Conservation (phyloP, 495 filamentous ascomycete genomes). For the Penicillium waksmanii region DNA sequence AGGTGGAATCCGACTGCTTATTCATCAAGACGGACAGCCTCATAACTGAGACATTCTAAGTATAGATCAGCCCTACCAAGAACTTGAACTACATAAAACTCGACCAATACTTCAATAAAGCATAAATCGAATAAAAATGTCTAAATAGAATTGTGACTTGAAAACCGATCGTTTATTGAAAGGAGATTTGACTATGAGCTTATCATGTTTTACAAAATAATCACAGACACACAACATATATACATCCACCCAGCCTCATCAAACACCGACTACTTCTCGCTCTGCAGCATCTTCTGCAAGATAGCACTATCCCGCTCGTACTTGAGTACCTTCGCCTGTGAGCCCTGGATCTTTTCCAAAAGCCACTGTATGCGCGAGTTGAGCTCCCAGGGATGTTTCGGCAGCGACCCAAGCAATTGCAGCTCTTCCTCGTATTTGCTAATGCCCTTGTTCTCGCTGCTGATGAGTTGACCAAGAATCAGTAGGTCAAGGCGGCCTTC, state of each 20-base stretch:
- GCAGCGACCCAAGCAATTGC: constrained; percentile 61
- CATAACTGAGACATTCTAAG: background rate
- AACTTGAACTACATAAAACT: background rate
- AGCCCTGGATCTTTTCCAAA: constrained; percentile 66
- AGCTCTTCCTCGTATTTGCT: constrained; percentile 83
- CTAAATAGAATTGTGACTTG: too few relatives aligned
- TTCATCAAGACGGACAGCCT: background rate
- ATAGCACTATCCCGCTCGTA: constrained; percentile 72
- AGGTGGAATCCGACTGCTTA: constrained; percentile 8
- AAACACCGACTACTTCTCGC: constrained; percentile 27
- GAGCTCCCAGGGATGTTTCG: constrained; percentile 65
- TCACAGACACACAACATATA: background rate
- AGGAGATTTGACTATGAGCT: too few relatives aligned
- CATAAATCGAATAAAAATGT: too few relatives aligned
- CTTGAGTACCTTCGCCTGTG: constrained; percentile 74
- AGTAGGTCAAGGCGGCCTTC: constrained; percentile 74
- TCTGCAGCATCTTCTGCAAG: constrained; percentile 64
- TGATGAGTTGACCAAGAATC: constrained; percentile 65
- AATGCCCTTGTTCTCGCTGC: constrained; percentile 73
- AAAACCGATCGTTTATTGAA: too few relatives aligned
- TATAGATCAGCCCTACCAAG: background rate
- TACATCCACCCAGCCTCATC: background rate
- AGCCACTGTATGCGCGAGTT: constrained; percentile 68
- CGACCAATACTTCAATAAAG: too few relatives aligned
- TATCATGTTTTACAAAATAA: too few relatives aligned